A percentile compares a stretch with the other conserved stretches of the same genome.
phyloP scores from a whole-genome alignment of 768 basidiomycete species.

The Exidia glandulosa region DNA sequence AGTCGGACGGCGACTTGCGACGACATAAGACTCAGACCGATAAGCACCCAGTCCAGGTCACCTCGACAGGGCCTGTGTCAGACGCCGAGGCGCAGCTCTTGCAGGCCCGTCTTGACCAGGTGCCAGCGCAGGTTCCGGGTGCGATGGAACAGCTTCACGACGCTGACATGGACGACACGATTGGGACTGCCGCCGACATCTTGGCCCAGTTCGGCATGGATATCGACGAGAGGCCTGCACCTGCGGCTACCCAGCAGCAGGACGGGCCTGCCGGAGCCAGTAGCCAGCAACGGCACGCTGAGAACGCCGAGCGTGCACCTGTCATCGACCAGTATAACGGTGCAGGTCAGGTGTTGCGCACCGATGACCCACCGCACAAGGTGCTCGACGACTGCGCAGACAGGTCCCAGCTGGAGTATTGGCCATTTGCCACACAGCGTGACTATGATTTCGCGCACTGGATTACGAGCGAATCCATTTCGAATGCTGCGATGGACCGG shows the following conservation, averaged over 20 bases:
- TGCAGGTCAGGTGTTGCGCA: neutral
- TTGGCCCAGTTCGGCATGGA: no score
- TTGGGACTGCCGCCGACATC: no score
- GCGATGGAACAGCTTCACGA: no score
- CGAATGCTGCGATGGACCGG: neutral
- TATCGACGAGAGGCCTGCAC: no score
- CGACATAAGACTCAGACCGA: neutral
- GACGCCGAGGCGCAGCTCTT: neutral
- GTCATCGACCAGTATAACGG: neutral
- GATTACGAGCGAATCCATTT: neutral
- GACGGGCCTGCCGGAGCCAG: neutral
- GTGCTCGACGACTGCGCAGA: neutral
- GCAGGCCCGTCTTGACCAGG: neutral
- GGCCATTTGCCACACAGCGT: neutral
- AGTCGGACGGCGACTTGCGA: neutral
- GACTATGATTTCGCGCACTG: neutral
- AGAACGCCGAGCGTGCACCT: neutral
- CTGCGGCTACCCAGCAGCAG: neutral
- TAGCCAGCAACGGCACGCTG: neutral
- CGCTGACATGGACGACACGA: no score
- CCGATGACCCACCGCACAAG: neutral
- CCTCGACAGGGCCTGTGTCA: neutral
- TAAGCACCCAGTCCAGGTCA: neutral
- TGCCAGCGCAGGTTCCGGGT: no score
- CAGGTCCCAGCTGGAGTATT: neutral